Evolutionary conservation across 768 basidiomycete genomes (phyloP), one percentile per base, ranked within the genome.

Genomic region (Clitopilus passeckerianus): DNA sequence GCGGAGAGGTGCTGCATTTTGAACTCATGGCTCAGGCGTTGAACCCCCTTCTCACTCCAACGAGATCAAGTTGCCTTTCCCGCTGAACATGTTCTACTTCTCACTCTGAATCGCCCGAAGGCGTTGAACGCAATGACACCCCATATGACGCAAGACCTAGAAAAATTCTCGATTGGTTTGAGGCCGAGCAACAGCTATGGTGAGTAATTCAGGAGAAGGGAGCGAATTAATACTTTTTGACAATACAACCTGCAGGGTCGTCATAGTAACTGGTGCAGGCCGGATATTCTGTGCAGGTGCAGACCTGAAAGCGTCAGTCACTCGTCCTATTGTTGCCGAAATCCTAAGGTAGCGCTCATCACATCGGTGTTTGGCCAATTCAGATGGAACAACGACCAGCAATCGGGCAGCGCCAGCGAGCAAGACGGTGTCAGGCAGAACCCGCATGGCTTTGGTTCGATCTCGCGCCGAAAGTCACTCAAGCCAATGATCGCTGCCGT

Each of bases 401-500:
- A 77, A 58, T 64, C 64, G n/a, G 80, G 80, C 1, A 64, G 66
- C 8, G 65, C 67, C 0, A 75, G 74, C 57, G 81, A 87, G 63
- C 79, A 79, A 62, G 75, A 81, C 62, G 56, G 63, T 22, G 56
- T 79, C 10, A 70, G 73, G 0, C 60, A 70, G 1, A 75, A 80
- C 23, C 58, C 74, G 0, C 72, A 87, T 61, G 90, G 91, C 5
- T 92, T 93, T 69, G 91, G 81, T 0, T 82, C 87, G 34, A 73
- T 93, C 37, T 92, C 90, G 1, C 82, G 88, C 23, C 80, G 91
- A 3, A 79, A 77, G 34, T 82, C 83, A 0, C 76, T 71, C 61
- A 93, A 93, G 67, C 90, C 90, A 6, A 82, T 91, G 56, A 87
- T 93, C 53, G 91, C 91, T 12, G 91, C 91, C 2, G 90, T 91